Conservation (phyloP, 148 eudicot genomes). For the Tetragonia tetragonoides region DNA sequence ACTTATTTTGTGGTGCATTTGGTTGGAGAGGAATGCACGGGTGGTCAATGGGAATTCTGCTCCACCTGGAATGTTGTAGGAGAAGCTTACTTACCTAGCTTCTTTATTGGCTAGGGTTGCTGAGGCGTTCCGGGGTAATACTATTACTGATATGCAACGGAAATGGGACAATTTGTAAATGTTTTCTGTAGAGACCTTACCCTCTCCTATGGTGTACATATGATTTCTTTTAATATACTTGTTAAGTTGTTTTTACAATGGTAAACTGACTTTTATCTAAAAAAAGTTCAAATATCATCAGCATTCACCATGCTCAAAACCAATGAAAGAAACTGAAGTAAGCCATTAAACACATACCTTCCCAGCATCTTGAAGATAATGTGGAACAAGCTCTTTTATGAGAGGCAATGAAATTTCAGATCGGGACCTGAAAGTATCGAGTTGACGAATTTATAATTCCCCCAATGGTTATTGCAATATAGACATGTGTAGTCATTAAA, state of each 20-base stretch:
- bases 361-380: conserved; percentile 94
- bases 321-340: not conserved
- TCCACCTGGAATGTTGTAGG: too few relatives aligned
- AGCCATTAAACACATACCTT: conserved; percentile 47
- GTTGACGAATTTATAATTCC: conserved; percentile 9
- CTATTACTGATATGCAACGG: too few relatives aligned
- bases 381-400: conserved; percentile 91
- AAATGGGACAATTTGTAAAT: too few relatives aligned
- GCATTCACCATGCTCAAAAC: conserved; percentile 1
- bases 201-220: too few relatives aligned
- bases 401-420: conserved; percentile 88
- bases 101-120: too few relatives aligned
- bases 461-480: not conserved
- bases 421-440: conserved; percentile 54
- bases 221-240: not conserved
- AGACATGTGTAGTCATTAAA: not conserved
- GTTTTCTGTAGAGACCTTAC: too few relatives aligned
- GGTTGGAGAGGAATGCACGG: too few relatives aligned
- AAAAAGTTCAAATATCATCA: not conserved
- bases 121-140: too few relatives aligned
- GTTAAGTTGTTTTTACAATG: not conserved
- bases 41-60: too few relatives aligned
- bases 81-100: too few relatives aligned
- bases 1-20: too few relatives aligned
- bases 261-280: not conserved